Percentiles rank a stretch among this genome's conserved stretches.
Conservation (phyloP, 768 basidiomycete genomes). For the Boletus vermiculosoides region DNA sequence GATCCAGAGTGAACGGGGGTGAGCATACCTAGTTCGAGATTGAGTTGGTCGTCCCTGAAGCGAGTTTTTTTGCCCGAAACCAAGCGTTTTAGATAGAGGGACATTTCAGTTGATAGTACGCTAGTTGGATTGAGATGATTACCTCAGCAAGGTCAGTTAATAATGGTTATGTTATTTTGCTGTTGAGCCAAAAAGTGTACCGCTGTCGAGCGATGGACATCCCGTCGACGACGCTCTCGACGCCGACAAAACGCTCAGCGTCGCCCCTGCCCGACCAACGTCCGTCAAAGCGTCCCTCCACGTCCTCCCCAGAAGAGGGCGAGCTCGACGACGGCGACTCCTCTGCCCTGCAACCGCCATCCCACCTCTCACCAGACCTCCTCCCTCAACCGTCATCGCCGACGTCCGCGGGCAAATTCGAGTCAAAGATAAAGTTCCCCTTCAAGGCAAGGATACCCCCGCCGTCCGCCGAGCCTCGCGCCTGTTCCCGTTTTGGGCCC, state of each 20-base stretch:
- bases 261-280: slow-evolving; percentile 53
- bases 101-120: slow-evolving; percentile 36
- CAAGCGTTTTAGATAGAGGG: slow-evolving; percentile 64
- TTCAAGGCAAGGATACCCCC: slow-evolving; percentile 52
- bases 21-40: slow-evolving; percentile 67
- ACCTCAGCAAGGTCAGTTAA: slow-evolving; percentile 11
- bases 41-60: slow-evolving; percentile 63
- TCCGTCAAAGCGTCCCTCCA: slow-evolving; percentile 52
- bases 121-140: slow-evolving; percentile 28
- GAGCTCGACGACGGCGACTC: slow-evolving; percentile 64
- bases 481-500: slow-evolving; percentile 33
- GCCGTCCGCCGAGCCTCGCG: slow-evolving; percentile 19
- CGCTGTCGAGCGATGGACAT: slow-evolving; percentile 16
- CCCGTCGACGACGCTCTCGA: slow-evolving; percentile 14
- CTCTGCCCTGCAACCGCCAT: slow-evolving; percentile 3
- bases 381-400: slow-evolving; percentile 35
- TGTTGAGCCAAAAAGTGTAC: not conserved
- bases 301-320: slow-evolving; percentile 76
- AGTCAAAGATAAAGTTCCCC: slow-evolving; percentile 64
- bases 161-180: not conserved
- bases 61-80: slow-evolving; percentile 84
- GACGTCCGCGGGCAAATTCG: slow-evolving; percentile 32
- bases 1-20: slow-evolving; percentile 13
- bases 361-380: slow-evolving; percentile 13
- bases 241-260: slow-evolving; percentile 51